Evolutionary conservation across 805 yeast species (phyloP).

Genomic region (Komagataella ulmi): DNA sequence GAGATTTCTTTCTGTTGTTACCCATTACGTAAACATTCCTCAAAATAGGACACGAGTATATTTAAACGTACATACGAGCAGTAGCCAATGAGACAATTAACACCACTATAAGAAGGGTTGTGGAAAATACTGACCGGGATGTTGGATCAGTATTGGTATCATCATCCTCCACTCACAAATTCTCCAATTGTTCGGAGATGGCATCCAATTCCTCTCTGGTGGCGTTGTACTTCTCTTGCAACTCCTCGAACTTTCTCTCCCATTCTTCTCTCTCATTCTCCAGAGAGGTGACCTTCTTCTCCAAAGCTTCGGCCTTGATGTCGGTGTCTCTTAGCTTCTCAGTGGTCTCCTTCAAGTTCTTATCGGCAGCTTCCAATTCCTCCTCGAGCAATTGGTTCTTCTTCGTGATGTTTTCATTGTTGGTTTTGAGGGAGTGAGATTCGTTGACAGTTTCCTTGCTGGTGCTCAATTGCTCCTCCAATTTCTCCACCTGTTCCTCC

Average conservation of each 20-base stretch:
- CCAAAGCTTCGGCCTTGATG: constrained; percentile 90
- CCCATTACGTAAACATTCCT: background rate
- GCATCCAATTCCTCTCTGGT: constrained; percentile 94
- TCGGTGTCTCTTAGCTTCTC: constrained; percentile 92
- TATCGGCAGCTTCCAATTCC: constrained; percentile 82
- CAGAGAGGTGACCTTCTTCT: constrained; percentile 83
- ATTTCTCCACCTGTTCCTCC: constrained; percentile 72
- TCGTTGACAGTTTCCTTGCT: constrained; percentile 84
- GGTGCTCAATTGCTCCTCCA: constrained; percentile 61
- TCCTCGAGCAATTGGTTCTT: constrained; percentile 83
- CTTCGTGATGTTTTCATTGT: constrained; percentile 84
- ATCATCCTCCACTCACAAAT: constrained; percentile 19
- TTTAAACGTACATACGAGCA: background rate
- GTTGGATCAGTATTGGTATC: background rate
- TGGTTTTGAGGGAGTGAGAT: constrained; percentile 74
- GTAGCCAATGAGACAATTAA: background rate
- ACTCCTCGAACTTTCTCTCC: constrained; percentile 85
- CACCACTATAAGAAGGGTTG: background rate
- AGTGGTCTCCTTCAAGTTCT: constrained; percentile 84
- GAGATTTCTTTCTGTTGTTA: background rate
- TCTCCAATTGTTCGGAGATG: constrained; percentile 91
- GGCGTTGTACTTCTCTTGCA: constrained; percentile 64
- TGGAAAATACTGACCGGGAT: background rate
- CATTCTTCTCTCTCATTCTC: constrained; percentile 86
- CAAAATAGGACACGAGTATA: background rate